Evolutionary conservation across 352 stramenopile genomes (phyloP), one percentile per base, ranked within the genome.

Genomic region (Globisporangium heterothallicum): DNA sequence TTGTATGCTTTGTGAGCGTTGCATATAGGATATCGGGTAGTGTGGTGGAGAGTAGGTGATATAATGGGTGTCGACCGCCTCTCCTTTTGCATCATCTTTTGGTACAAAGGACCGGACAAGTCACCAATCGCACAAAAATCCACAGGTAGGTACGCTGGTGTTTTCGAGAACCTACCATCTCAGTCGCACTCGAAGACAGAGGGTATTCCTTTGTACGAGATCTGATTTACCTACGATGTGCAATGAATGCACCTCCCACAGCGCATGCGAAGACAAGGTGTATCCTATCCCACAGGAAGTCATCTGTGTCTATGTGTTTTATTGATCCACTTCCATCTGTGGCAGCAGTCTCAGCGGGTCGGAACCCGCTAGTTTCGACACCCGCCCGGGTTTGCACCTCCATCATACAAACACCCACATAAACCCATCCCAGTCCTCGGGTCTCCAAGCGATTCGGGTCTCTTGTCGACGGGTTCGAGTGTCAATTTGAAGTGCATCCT

Each of bases 211-310:
- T 49, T 56, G 18, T 27, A 49, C 38, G 48, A 27, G 3, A 56
- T n/a, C 49, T 56, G 49, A 56, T 56, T 56, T 46, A 56, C 49
- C 8, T 35, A 13, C 21, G 0, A 1, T 38, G 14, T 24, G 30
- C 27, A 41, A 41, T 19, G 22, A 44, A 21, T 7, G n/a, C n/a
- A n/a, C n/a, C n/a, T n/a, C n/a, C n/a, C 32, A 38, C 2, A 38
- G 32, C n/a, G 10, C 1, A n/a, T 38, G 32, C 32, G 8, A 38
- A n/a, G n/a, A n/a, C n/a, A n/a, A n/a, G n/a, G n/a, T n/a, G n/a
- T n/a, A n/a, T n/a, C 10, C n/a, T 18, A 9, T 5, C 10, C 4
- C 14, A 38, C 32, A n/a, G n/a, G n/a, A n/a, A 38, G 32, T 16
- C n/a, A 16, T 38, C 32, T 38, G 32, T 38, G 32, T 46, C 24